Base-by-base conservation (phyloP, 1,139 yeast species). In the Protomyces lactucae-debilis region DNA sequence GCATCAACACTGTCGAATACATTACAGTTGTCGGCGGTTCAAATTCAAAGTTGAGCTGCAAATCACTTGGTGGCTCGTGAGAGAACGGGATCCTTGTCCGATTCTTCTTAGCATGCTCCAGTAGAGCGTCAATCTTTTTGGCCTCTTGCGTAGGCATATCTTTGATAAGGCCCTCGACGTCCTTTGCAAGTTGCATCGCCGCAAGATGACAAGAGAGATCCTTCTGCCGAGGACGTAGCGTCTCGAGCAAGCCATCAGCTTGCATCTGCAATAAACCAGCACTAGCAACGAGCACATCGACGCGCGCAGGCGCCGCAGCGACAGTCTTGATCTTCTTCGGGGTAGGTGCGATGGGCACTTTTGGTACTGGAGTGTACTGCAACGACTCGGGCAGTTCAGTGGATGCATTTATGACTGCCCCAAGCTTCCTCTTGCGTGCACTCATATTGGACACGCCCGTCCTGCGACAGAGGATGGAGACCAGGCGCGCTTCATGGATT, bases 401-500 rank as follows among this genome's bases (percentile, higher is more conserved):
- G 6, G 63, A 52, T 23, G 53, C 54, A 39, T 25, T 32, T 21
- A 59, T 25, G 3, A 55, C 53, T 25, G 63, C 56, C 36, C 43
- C 57, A 16, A 59, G 35, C 45, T 59, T 59, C 23, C 63, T 46
- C 53, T 59, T 59, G 21, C 63, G 52, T 32, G 63, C 63, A 52
- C 48, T 43, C 48, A 43, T 43, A 28, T 28, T 28, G 32, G 8
- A 28, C 8, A 28, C 32, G 32, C 32, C 32, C 32, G 32, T 5
- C 5, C 8, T 4, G 8, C 32, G 8, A 28, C 32, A 28, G 8
- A 28, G 32, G 8, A 28, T 28, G 8, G 8, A 28, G 32, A 28
- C 6, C 32, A 28, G 32, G 32, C 32, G 32, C 32, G 32, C 32
- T 28, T 28, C 32, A 28, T 6, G 21, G 2, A 10, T 2, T n/a